phyloP scores from a whole-genome alignment of 176 grass and related monocot genomes.

The Bothriochloa decipiens region DNA sequence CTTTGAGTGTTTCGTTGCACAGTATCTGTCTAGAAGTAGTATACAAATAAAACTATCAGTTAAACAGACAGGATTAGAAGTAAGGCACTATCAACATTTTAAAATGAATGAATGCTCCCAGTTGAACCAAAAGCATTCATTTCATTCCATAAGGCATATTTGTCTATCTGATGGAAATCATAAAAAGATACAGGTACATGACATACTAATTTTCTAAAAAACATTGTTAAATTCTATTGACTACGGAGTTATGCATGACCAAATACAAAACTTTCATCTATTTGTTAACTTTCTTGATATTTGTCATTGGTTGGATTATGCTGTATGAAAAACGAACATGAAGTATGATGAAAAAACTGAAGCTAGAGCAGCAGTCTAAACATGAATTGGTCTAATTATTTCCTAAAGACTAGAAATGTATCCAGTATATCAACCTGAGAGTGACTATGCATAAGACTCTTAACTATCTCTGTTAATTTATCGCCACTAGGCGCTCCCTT shows the following conservation, averaged over 20 bases:
- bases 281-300: not conserved
- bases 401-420: too few relatives aligned
- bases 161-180: not conserved
- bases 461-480: not conserved
- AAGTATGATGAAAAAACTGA: not conserved
- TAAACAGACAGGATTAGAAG: constrained; percentile 3
- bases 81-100: constrained; percentile 13
- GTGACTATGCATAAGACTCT: constrained; percentile 9
- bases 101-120: not conserved
- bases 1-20: constrained; percentile 16
- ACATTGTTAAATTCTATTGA: not conserved
- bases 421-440: constrained; percentile 29
- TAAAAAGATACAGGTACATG: not conserved
- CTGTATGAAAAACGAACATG: not conserved
- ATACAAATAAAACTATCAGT: constrained; percentile 40
- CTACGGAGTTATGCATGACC: not conserved
- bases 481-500: not conserved
- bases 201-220: not conserved
- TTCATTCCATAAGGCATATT: constrained; percentile 2
- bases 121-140: not conserved
- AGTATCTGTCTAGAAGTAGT: constrained; percentile 31
- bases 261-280: not conserved
- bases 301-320: not conserved
- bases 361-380: not conserved
- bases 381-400: too few relatives aligned